Base-by-base conservation (phyloP, 768 basidiomycete species). In the Mycena latifolia region DNA sequence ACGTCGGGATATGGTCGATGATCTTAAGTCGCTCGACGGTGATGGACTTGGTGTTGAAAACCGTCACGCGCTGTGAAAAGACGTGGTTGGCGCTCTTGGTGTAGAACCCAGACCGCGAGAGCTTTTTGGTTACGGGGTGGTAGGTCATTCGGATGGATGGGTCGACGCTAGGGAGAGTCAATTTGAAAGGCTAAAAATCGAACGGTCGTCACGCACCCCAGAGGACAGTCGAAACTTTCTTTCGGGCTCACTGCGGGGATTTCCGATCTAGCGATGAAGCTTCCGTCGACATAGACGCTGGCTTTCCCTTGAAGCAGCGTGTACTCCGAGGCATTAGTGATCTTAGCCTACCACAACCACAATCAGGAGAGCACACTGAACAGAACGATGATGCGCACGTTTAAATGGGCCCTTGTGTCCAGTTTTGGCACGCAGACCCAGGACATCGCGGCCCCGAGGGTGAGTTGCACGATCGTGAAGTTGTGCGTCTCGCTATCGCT, bases 291-390 rank as follows among this genome's bases (percentile, higher is more conserved):
- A 70, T 87, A 89, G 0, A 88, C 80, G 65, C 81, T 85, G 0
- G 84, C 83, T 0, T 72, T 67, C 0, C 88, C 88, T 0, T 75
- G 68, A 11, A 89, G 77, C n/a, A 89, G 72, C 3, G 84, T 82
- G 64, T 86, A 87, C 28, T 85, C 83, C 7, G 85, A 86, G 14
- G 81, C 81, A 66, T 89, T 89, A 73, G 81, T 82, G 61, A 89
- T 80, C 53, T 76, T 81, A 15, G 81, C 83, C 82, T 86, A 66
- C 9, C 8, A 28, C 22, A 48, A 27, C 46, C 6, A 29, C n/a
- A 47, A 48, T 20, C 28, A n/a, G 41, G 17, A 51, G 55, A 15
- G 10, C 20, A 10, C 5, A 6, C 31, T 33, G 31, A 11, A 37
- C n/a, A n/a, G n/a, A n/a, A n/a, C n/a, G 8, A 28, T 14, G 25